Evolutionary conservation across 306 rosid species (phyloP).

Genomic region (Senna tora): DNA sequence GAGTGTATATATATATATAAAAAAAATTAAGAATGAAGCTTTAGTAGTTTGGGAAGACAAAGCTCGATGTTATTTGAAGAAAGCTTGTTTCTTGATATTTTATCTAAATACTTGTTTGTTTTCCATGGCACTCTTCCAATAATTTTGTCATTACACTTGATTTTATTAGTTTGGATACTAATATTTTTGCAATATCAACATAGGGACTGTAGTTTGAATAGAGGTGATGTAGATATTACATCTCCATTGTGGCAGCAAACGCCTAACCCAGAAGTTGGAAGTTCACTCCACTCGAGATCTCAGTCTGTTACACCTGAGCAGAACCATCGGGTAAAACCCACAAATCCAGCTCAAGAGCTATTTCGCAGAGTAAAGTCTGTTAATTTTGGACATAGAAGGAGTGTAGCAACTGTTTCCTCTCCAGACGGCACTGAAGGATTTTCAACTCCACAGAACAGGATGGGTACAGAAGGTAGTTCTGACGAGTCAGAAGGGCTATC

Average conservation of each 20-base stretch:
- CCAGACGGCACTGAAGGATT: conserved; percentile 34
- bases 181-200: conserved; percentile 34
- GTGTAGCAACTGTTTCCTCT: conserved; percentile 40
- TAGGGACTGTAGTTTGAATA: conserved; percentile 54
- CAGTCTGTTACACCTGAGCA: conserved; percentile 40
- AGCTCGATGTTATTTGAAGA: conserved; percentile 15
- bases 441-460: conserved; percentile 25
- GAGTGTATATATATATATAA: conserved; percentile 15
- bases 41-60: conserved; percentile 4
- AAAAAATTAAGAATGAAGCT: conserved; percentile 11
- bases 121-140: not conserved
- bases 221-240: conserved; percentile 40
- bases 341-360: conserved; percentile 49
- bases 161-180: conserved; percentile 33
- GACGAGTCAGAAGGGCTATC: conserved; percentile 37
- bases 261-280: conserved; percentile 42
- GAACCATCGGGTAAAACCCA: conserved; percentile 26
- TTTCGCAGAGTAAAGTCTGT: conserved; percentile 52
- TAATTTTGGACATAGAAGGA: conserved; percentile 39
- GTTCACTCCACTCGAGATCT: conserved; percentile 40
- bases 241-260: conserved; percentile 45
- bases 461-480: conserved; percentile 27
- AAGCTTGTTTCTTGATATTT: conserved; percentile 19
- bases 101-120: conserved; percentile 5
- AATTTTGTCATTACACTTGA: conserved; percentile 4